These are phyloP conservation scores for Casuarina cunninghamiana DNA, from an alignment of 306 rosid species.

Conservation along the genomic window DNA sequence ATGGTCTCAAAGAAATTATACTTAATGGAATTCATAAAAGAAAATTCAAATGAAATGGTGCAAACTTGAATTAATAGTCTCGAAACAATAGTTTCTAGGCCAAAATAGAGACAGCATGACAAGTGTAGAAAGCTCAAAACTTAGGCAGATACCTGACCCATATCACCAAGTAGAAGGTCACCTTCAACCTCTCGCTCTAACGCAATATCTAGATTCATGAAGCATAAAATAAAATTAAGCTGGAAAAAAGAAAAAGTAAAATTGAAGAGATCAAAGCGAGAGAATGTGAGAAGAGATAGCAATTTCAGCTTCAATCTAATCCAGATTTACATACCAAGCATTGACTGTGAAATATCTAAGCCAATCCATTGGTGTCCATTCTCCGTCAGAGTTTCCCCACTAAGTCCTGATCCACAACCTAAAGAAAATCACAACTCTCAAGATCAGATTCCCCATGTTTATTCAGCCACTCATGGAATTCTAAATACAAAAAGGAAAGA, in stretches of 20 bases:
- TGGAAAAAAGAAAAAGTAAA: background rate
- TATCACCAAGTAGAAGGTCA: constrained; percentile 85
- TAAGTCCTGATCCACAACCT: constrained; percentile 98
- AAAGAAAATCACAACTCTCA: constrained; percentile 1
- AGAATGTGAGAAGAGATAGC: background rate
- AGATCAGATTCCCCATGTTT: background rate
- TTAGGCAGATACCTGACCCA: constrained; percentile 80
- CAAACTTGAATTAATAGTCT: background rate
- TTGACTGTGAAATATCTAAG: constrained; percentile 84
- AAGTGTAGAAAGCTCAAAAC: constrained; percentile 6
- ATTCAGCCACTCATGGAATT: background rate
- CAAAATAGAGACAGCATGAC: background rate
- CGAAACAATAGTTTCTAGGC: background rate
- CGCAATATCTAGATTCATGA: constrained; percentile 57
- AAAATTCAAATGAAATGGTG: background rate
- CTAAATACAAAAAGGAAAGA: background rate
- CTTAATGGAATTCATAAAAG: background rate
- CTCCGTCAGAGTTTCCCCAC: constrained; percentile 82
- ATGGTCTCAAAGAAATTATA: background rate
- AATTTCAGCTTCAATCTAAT: background rate
- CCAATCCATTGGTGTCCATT: constrained; percentile 93
- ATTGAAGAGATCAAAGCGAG: background rate
- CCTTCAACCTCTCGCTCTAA: constrained; percentile 88
- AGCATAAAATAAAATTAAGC: background rate
- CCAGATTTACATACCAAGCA: constrained; percentile 65